Evolutionary conservation across 768 basidiomycete genomes (phyloP), one percentile per base, ranked within the genome.

Genomic region (Clitopilus passeckerianus): DNA sequence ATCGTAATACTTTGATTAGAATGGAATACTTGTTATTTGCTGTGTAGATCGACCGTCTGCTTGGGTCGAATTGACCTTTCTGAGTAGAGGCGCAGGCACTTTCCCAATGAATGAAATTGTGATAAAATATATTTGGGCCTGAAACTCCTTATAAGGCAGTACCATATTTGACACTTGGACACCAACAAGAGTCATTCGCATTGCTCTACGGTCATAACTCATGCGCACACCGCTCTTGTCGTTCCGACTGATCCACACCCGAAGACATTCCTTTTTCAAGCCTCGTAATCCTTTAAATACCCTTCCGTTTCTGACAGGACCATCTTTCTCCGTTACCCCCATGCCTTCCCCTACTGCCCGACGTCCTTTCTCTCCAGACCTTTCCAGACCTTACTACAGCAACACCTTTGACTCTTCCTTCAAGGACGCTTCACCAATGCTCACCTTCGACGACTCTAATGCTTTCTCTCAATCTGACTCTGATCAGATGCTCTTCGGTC

Each of bases 401-500:
- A 34, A 18, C 16, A 16, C 63, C 12, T 61, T 68, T 30, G 67
- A 70, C 66, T 59, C 67, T 22, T 58, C 70, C 43, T 60, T 68
- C 61, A 70, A 72, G 63, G 66, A 67, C 57, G 46, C 68, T 24
- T 59, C 68, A n/a, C 65, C 72, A 56, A 65, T 72, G 56, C 68
- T 77, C 65, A 70, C 60, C 67, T 74, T 75, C 67, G 74, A 78
- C 66, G 72, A 76, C 60, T 57, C 65, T 54, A 34, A 57, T 27
- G 65, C 66, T 60, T 76, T 75, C 66, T 64, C 71, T 55, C 33
- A 68, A 50, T 62, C 71, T n/a, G 81, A 84, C 65, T 63, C 69
- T 22, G 81, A 84, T 67, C 77, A 81, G 60, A 74, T 85, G 73
- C 77, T 86, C 70, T 86, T 87, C 66, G 82, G 81, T 46, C 77